Base-by-base conservation (phyloP, 768 basidiomycete species). In the Auricularia auricula-judae region DNA sequence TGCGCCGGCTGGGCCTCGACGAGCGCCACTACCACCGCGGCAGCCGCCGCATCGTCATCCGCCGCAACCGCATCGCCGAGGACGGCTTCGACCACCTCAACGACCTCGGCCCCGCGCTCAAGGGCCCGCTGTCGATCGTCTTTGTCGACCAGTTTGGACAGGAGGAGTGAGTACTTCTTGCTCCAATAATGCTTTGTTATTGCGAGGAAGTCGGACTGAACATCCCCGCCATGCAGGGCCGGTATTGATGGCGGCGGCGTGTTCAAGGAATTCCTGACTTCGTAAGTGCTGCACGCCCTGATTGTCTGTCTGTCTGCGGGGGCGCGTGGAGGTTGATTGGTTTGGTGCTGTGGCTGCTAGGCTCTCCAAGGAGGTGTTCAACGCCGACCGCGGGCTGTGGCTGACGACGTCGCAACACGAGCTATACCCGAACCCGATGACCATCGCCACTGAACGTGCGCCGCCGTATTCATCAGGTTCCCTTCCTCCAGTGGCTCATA, bases 161-260 rank as follows among this genome's bases (percentile, higher is more conserved):
- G 67, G 84, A 84, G 68, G 91, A 96, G 91, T 94, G 71, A 74
- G 88, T 78, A 11, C 36, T 34, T 61, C 35, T 7, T 29, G 36
- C 14, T 56, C 29, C 29, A 3, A 29, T 29, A 29, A 29, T 29
- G 29, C n/a, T 18, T 8, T 43, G n/a, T 34, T 0, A n/a, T 35
- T 2, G 34, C 1, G 8, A 5, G 62, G 35, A 16, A 36, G 18
- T 36, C 39, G 39, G 39, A 14, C 39, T 42, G 39, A 42, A 14
- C 39, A 33, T 42, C 29, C 59, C 62, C 36, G 72, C 71, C 64
- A 35, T 8, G n/a, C 66, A 91, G 89, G 73, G 86, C 88, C 18
- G 96, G 95, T 0, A 96, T 98, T 36, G 96, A 98, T 67, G 95
- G 96, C 1, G 95, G 97, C 2, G 97, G 97, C 0, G 87, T 98